Percentiles rank a stretch among this genome's conserved stretches.
Conservation (phyloP, 768 basidiomycete genomes). For the Daedaleopsis nitida region DNA sequence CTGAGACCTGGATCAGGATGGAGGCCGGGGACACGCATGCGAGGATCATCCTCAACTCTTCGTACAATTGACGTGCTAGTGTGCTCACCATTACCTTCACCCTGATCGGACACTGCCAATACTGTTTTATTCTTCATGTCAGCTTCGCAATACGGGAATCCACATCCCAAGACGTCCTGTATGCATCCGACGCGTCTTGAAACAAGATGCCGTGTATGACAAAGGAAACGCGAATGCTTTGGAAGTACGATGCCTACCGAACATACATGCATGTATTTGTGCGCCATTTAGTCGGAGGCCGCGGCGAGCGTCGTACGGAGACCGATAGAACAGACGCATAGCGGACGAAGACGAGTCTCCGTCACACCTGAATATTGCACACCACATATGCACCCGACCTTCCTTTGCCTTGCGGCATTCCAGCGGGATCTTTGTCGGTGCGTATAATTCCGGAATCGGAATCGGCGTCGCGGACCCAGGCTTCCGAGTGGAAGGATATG, state of each 20-base stretch:
- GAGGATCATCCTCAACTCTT: conserved; percentile 48
- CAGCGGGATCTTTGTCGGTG: not conserved
- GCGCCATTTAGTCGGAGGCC: not conserved
- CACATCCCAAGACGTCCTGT: too few relatives aligned
- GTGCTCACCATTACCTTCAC: too few relatives aligned
- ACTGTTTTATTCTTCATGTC: too few relatives aligned
- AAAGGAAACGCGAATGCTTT: too few relatives aligned
- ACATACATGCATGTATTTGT: not conserved
- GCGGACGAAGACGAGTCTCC: not conserved
- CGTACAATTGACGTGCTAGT: conserved; percentile 32
- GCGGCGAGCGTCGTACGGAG: not conserved
- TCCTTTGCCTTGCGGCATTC: conserved; percentile 1
- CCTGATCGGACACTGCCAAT: too few relatives aligned
- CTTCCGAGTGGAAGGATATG: too few relatives aligned
- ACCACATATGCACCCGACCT: not conserved
- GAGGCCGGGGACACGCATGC: conserved; percentile 62
- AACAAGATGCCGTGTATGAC: too few relatives aligned
- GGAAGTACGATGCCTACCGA: too few relatives aligned
- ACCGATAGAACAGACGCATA: not conserved
- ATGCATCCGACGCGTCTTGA: too few relatives aligned
- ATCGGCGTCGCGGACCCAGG: too few relatives aligned
- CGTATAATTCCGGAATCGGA: not conserved
- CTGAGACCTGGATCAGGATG: conserved; percentile 67
- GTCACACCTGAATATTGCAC: not conserved
- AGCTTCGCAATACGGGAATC: too few relatives aligned